Conservation (phyloP, 352 stramenopile genomes). For the Globisporangium lucens region DNA sequence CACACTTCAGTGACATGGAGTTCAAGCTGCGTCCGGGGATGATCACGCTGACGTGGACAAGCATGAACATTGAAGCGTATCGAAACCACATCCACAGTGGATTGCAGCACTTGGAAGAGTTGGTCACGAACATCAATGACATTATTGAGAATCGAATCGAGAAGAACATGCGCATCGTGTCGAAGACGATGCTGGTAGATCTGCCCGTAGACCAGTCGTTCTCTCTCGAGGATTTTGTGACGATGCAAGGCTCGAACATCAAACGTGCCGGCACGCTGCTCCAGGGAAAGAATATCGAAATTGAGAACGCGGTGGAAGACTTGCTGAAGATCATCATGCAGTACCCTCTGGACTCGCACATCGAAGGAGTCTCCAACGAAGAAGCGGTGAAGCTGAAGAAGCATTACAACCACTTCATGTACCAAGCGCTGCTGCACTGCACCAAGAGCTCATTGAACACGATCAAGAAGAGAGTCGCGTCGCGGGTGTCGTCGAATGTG, state of each 20-base stretch:
- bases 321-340: conserved; percentile 95
- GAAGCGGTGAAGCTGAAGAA: conserved; percentile 96
- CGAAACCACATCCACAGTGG: conserved; percentile 92
- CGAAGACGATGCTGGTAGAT: conserved; percentile 96
- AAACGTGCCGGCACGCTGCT: conserved; percentile 87
- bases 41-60: conserved; percentile 99
- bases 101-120: conserved; percentile 95
- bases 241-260: conserved; percentile 96
- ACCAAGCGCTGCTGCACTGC: conserved; percentile 95
- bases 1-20: conserved; percentile 99
- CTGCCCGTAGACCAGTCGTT: conserved; percentile 95
- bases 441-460: conserved; percentile 98
- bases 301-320: conserved; percentile 97
- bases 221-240: conserved; percentile 97
- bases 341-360: conserved; percentile 95
- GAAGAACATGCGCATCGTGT: conserved; percentile 98
- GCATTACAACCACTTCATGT: conserved; percentile 99
- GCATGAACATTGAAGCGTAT: conserved; percentile 99
- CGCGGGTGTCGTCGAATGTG: conserved; percentile 82
- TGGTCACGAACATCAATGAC: conserved; percentile 98
- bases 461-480: conserved; percentile 97
- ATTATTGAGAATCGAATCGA: conserved; percentile 99
- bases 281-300: conserved; percentile 98
- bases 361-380: conserved; percentile 91
- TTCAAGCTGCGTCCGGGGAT: conserved; percentile 98